A percentile compares a stretch with the other conserved stretches of the same genome.
Evolutionary conservation across 2,329 filamentous ascomycete genomes (phyloP).

Genomic region (Penicillium brasilianum): DNA sequence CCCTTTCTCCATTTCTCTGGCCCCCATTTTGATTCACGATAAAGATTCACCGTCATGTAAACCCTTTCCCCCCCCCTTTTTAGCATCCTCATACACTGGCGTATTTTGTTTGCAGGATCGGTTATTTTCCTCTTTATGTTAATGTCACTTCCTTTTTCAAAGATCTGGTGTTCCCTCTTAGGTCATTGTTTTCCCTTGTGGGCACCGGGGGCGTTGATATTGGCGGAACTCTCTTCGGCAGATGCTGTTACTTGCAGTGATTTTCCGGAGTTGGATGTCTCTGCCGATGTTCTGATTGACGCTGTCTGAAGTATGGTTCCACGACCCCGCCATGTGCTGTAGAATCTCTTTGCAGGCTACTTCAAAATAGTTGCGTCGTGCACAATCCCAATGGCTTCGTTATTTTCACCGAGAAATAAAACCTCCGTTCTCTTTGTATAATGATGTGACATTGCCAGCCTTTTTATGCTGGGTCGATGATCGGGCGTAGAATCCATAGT

Average conservation of each 20-base stretch:
- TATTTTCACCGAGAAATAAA: background rate
- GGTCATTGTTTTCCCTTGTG: constrained; percentile 15
- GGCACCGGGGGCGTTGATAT: constrained; percentile 19
- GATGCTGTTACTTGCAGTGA: background rate
- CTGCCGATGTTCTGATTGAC: constrained; percentile 15
- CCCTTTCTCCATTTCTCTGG: constrained; percentile 17
- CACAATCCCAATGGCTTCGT: background rate
- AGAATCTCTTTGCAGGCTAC: constrained; percentile 22
- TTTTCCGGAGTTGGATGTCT: constrained; percentile 7
- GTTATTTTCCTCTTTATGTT: constrained; percentile 33
- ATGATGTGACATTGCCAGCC: background rate
- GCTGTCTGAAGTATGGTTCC: background rate
- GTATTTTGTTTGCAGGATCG: constrained; percentile 42
- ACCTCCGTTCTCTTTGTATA: background rate
- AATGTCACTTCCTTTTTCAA: constrained; percentile 27
- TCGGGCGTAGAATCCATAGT: too few species aligned
- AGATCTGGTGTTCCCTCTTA: constrained; percentile 17
- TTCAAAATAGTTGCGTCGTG: constrained; percentile 26
- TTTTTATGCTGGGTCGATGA: too few species aligned
- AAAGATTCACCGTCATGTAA: constrained; percentile 57
- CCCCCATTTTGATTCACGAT: constrained; percentile 45
- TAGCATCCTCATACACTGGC: constrained; percentile 51
- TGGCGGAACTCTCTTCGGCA: constrained; percentile 12
- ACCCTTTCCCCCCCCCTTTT: constrained; percentile 37
- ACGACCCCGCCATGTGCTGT: background rate